These are phyloP conservation scores for Naganishia kalamii DNA, from an alignment of 768 basidiomycete genomes.

Conservation along the genomic window DNA sequence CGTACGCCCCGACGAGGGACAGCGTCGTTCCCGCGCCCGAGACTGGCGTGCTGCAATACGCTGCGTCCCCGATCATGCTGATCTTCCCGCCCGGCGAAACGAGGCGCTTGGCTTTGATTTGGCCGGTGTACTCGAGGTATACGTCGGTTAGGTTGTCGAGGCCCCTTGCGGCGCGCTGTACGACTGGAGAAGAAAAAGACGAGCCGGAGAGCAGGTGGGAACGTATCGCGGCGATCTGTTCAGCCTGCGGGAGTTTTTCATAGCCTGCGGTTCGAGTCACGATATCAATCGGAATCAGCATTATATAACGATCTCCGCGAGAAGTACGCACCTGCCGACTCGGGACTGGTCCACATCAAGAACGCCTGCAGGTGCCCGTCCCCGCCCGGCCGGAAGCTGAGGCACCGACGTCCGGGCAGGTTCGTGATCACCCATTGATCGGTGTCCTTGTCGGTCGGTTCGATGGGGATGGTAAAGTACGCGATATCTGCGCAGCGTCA, in stretches of 20 bases:
- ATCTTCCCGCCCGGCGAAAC: background rate
- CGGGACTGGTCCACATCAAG: background rate
- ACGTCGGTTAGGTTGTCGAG: background rate
- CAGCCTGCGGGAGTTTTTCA: background rate
- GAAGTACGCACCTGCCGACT: too few relatives aligned
- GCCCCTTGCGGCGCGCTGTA: background rate
- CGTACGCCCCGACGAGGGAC: conserved; percentile 31
- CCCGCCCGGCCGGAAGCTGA: conserved; percentile 1
- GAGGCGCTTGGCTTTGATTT: background rate
- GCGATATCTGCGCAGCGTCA: background rate
- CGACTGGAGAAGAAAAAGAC: background rate
- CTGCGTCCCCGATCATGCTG: conserved; percentile 33
- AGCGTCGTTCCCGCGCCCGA: conserved; percentile 36
- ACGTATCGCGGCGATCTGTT: background rate
- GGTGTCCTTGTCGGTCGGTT: background rate
- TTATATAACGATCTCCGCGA: too few relatives aligned
- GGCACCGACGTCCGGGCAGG: background rate
- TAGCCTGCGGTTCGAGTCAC: too few relatives aligned
- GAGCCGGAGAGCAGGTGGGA: background rate
- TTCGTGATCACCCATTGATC: background rate
- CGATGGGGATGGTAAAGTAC: background rate
- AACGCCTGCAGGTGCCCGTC: background rate
- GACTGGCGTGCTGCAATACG: conserved; percentile 29
- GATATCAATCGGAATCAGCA: too few relatives aligned
- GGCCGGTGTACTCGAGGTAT: background rate